These are phyloP conservation scores for Tylopilus plumbeoviolaceoides DNA, from an alignment of 768 basidiomycete species.

Conservation along the genomic window DNA sequence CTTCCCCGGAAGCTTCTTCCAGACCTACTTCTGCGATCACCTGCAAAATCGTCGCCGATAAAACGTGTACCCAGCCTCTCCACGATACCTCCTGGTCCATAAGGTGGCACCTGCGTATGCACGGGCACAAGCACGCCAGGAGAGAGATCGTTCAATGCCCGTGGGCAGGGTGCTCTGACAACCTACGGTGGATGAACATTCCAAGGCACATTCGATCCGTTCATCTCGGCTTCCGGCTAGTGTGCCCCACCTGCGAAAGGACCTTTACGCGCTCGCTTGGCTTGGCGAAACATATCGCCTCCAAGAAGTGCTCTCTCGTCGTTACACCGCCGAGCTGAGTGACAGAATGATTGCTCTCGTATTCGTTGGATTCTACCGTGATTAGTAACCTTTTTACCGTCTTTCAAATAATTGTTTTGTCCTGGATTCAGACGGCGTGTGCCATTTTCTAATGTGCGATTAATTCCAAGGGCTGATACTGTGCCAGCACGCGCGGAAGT, in stretches of 20 bases:
- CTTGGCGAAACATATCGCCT: slow-evolving; percentile 10
- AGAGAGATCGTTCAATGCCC: slow-evolving; percentile 4
- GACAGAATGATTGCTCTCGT: neutral
- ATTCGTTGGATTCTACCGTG: neutral
- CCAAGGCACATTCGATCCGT: slow-evolving; percentile 10
- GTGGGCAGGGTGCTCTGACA: slow-evolving; percentile 5
- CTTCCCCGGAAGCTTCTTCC: neutral
- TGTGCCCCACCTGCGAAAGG: slow-evolving; percentile 7
- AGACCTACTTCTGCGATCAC: neutral
- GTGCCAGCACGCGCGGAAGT: neutral
- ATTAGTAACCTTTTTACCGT: neutral
- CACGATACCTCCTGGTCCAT: slow-evolving; percentile 1
- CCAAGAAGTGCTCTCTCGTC: slow-evolving; percentile 4
- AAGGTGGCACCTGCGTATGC: slow-evolving; percentile 3
- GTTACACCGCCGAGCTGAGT: neutral
- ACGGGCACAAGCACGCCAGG: slow-evolving; percentile 2
- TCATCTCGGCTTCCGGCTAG: slow-evolving; percentile 7
- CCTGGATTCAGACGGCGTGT: neutral
- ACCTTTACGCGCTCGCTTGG: slow-evolving; percentile 10
- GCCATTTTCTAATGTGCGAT: neutral
- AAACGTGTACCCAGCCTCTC: neutral
- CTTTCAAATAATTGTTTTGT: neutral
- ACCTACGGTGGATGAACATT: slow-evolving; percentile 7
- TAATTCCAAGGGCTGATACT: neutral
- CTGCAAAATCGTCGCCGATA: neutral